Base-by-base conservation (phyloP, 2,329 filamentous ascomycete genomes). In the Cladosporium velox region DNA sequence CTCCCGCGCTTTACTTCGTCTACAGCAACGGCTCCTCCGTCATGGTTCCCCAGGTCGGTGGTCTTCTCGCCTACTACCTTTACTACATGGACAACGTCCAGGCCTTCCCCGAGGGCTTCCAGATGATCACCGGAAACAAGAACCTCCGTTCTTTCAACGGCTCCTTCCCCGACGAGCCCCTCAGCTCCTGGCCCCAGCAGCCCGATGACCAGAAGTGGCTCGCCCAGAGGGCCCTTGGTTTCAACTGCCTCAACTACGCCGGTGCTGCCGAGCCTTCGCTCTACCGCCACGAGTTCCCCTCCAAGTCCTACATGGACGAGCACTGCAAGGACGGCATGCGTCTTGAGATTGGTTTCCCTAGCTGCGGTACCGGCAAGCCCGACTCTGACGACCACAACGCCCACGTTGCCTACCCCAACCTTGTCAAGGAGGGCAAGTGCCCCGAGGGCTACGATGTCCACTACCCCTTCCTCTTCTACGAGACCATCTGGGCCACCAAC, bases 31-130 rank as follows among this genome's bases (percentile, higher is more conserved):
- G 90, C 66, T 82, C 87, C 65, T 87, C 87, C 60, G 86, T 91
- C 72, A 77, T 91, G 65, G 91, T 96, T 55, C 79, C 85, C 1
- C 88, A 95, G 76, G 86, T 90, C 60, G 92, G 92, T 68, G 92
- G 93, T 69, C 92, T 96, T 87, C 87, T 96, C 75, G 90, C 90
- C 88, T 97, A 98, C 84, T 97, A 97, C 79, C 87, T 96, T 58
- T 87, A 92, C 12, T 88, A 90, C 74, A 85, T 87, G 55, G 84
- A 85, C 10, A 80, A 84, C 54, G 78, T 96, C 66, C 85, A 83
- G 30, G 89, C 91, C 1, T 97, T 96, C 81, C 92, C 92, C 1
- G 75, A 85, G 14, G 85, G 87, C 57, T 96, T 97, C 81, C 84
- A 87, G 68, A 96, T 97, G 91, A 81, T 97, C 71, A 88, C 92